Evolutionary conservation across 179 eudicot species (phyloP).

Genomic region (Spinacia oleracea): DNA sequence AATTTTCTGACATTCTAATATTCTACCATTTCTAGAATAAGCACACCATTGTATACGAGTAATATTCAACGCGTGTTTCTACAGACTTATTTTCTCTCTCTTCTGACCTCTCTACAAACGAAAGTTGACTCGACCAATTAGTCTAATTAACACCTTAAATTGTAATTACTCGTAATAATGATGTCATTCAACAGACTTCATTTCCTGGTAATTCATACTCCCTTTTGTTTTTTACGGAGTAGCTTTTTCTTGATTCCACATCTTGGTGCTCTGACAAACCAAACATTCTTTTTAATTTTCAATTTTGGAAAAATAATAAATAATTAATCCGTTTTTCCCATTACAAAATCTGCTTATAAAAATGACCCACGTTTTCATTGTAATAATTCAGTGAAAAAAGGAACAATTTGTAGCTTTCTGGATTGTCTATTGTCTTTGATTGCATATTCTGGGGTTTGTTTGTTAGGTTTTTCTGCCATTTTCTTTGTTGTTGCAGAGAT

Average conservation of each 20-base stretch:
- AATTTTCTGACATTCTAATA: background rate
- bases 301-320: background rate
- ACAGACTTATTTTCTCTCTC: background rate
- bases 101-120: background rate
- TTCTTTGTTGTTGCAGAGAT: conserved; percentile 21
- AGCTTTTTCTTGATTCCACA: background rate
- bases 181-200: conserved; percentile 15
- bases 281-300: background rate
- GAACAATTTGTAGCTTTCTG: background rate
- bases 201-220: conserved; percentile 14
- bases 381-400: background rate
- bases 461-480: background rate
- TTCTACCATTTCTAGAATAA: background rate
- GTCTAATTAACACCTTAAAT: conserved; percentile 4
- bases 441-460: too few species aligned
- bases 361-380: conserved; percentile 6
- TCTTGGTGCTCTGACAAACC: background rate
- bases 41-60: background rate
- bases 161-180: background rate
- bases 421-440: too few species aligned
- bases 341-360: conserved; percentile 9
- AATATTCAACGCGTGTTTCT: conserved; percentile 2
- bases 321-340: background rate
- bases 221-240: background rate
- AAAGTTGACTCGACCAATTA: too few species aligned